Base-by-base conservation (phyloP, 2,329 filamentous ascomycete genomes). In the Cordyceps javanica region DNA sequence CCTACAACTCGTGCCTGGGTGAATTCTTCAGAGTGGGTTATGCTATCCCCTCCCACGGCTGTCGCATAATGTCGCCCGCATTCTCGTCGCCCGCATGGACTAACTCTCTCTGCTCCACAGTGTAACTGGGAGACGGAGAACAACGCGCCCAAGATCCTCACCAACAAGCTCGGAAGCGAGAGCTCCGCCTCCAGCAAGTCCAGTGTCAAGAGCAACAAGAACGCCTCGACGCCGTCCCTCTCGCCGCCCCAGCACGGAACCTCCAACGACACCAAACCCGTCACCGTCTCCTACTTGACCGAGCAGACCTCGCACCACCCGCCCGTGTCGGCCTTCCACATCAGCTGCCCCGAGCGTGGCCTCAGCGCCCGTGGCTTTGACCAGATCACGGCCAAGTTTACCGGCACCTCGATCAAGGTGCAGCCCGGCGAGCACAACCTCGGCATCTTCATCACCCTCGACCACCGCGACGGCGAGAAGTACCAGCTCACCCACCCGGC, bases 261-360 rank as follows among this genome's bases (percentile, higher is more conserved):
- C n/a, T 62, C 73, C 46, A 63, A 73, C 13, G 77, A 77, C 54
- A 73, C 72, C 60, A 81, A 79, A 28, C 66, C 67, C n/a, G 82
- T 96, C 64, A 89, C 88, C 64, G 84, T 99, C 65, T 96, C 91
- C 10, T 99, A 96, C 70, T 80, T 99, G 60, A 97, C 94, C 26
- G 94, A 99, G 74, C 94, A 99, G 75, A 99, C 94, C 9, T 97
- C 91, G 8, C 94, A 99, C 68, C 94, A 99, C 73, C 94, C 94
- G 34, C 94, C 94, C 10, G 93, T 99, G 63, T 97, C 93, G 64
- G 94, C 94, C 14, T 99, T 96, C 73, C 93, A 90, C 71, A 87
- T 97, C 62, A 88, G 91, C 68, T 99, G 94, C 69, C 91, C 92
- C 0, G 89, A 95, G 64, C 92, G 91, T 69, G 94, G 93, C 28